phyloP scores from a whole-genome alignment of 139 green algal genomes.

The Chlamydomonas urium region DNA sequence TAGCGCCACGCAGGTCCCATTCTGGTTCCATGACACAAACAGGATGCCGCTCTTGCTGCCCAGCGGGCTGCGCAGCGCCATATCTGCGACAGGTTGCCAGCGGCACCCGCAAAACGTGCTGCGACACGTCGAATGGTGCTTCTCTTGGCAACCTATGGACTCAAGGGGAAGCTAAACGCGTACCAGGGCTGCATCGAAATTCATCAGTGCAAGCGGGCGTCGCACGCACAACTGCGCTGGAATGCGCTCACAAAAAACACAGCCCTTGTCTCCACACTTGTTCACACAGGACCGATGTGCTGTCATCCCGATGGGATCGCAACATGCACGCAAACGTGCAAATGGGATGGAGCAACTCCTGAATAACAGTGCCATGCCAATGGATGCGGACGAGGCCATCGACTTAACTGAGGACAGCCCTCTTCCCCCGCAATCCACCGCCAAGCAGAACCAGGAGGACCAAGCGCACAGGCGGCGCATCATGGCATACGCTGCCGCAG shows the following conservation, averaged over 20 bases:
- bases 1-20: constrained; percentile 56
- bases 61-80: constrained; percentile 15
- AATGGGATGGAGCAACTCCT: background rate
- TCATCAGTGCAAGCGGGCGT: too few relatives aligned
- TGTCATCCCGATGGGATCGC: background rate
- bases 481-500: constrained; percentile 31
- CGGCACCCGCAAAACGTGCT: background rate
- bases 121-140: background rate
- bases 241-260: background rate
- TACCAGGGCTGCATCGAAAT: too few relatives aligned
- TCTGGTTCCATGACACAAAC: constrained; percentile 66
- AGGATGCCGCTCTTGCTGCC: constrained; percentile 35
- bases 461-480: constrained; percentile 22
- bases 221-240: too few relatives aligned
- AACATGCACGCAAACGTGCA: background rate
- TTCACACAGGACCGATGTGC: constrained; percentile 6
- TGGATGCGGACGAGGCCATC: background rate
- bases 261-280: constrained; percentile 6
- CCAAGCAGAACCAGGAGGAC: background rate
- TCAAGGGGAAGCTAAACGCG: too few relatives aligned
- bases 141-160: background rate
- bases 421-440: too few relatives aligned
- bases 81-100: background rate
- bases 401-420: constrained; percentile 1
- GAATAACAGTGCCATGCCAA: background rate